phyloP scores from a whole-genome alignment of 208 protist genomes.

The Wallacemonas sp. region DNA sequence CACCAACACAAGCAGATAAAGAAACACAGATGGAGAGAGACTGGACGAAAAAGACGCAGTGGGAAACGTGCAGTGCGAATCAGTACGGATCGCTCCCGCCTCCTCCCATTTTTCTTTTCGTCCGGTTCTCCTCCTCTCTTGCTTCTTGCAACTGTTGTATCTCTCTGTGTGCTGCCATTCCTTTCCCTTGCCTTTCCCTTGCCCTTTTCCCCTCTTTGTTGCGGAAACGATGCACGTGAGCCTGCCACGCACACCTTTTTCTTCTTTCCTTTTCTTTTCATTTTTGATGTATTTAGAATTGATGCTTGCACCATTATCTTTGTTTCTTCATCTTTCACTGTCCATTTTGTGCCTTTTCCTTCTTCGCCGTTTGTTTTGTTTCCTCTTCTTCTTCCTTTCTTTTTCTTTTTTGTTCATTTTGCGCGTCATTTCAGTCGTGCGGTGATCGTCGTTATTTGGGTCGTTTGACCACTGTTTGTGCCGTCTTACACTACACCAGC shows the following conservation, averaged over 20 bases:
- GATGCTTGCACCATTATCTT: neutral
- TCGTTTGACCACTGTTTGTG: too few relatives aligned
- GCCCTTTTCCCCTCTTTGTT: neutral
- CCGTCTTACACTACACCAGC: too few relatives aligned
- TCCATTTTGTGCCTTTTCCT: neutral
- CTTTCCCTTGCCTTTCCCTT: constrained; percentile 8
- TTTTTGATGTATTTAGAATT: constrained; percentile 18
- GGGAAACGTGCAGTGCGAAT: too few relatives aligned
- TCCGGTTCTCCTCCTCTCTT: neutral
- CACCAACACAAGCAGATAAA: too few relatives aligned
- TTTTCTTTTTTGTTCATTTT: neutral
- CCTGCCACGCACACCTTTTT: too few relatives aligned
- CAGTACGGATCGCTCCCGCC: neutral
- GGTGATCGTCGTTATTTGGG: neutral
- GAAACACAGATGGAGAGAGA: too few relatives aligned
- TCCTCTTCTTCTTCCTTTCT: neutral
- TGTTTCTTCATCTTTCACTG: constrained; percentile 5
- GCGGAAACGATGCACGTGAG: too few relatives aligned
- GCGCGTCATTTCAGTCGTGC: neutral
- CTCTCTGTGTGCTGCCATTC: neutral
- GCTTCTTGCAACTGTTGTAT: neutral
- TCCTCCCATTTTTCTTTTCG: constrained; percentile 13
- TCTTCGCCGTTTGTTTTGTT: neutral
- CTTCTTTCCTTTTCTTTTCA: constrained; percentile 16
- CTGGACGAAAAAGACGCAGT: too few relatives aligned